Base-by-base conservation (phyloP, 768 basidiomycete genomes). In the Clitopilus hobsonii region DNA sequence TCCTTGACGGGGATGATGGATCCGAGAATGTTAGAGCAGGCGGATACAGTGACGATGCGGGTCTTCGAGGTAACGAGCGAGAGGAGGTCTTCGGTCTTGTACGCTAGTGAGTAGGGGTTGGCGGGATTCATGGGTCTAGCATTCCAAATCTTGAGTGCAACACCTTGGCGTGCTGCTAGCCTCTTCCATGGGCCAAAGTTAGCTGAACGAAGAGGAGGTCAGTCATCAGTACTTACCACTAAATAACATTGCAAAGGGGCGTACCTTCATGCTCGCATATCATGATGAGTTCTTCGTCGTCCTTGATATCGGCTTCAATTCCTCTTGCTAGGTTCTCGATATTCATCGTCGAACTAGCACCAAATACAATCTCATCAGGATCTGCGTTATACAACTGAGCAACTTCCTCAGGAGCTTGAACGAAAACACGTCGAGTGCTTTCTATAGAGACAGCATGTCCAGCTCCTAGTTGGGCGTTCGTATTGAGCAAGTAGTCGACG, bases 211-310 rank as follows among this genome's bases (percentile, higher is more conserved):
- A n/a, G n/a, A n/a, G n/a, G n/a, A n/a, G n/a, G n/a, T n/a, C n/a
- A n/a, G n/a, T n/a, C n/a, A n/a, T n/a, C n/a, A n/a, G n/a, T n/a
- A n/a, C n/a, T n/a, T n/a, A n/a, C n/a, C n/a, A n/a, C n/a, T n/a
- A n/a, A n/a, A n/a, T n/a, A n/a, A n/a, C n/a, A n/a, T n/a, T n/a
- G n/a, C n/a, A n/a, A n/a, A 6, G 26, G 16, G 27, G 54, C 71
- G 24, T 36, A 89, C 88, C 83, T 76, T 93, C 89, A 58, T 93
- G 90, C 63, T 91, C 90, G 1, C 80, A 81, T 0, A 86, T 88
- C n/a, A 91, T 65, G 53, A 93, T 83, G 54, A 91, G 82, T 67
- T 91, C 89, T 55, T 91, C 89, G 3, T 80, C 86, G 0, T 69
- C 56, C 29, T 76, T 63, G 25, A 91, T 73, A 51, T 77, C 77